These are phyloP conservation scores for Dendrobium chrysotoxum DNA, from an alignment of 106 monocot species.

Conservation along the genomic window DNA sequence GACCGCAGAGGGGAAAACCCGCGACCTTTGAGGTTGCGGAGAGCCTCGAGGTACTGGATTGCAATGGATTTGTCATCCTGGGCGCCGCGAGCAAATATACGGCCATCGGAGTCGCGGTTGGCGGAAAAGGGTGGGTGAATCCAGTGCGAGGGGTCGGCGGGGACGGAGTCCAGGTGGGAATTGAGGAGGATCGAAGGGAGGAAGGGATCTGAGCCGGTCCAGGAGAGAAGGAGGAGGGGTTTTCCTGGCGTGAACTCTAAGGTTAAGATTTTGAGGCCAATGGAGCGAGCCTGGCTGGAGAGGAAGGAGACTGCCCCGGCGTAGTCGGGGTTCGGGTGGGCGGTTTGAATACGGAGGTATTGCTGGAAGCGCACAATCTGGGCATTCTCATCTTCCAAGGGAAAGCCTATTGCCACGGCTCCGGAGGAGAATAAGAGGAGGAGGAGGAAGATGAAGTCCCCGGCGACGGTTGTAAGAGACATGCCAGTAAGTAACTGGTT, in stretches of 20 bases:
- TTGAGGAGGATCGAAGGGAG: constrained; percentile 91
- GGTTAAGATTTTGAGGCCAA: constrained; percentile 30
- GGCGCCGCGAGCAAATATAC: constrained; percentile 82
- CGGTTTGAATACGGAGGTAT: constrained; percentile 85
- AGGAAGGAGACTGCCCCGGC: constrained; percentile 65
- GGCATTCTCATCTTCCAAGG: constrained; percentile 14
- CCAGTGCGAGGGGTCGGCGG: constrained; percentile 62
- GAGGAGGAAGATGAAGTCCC: neutral
- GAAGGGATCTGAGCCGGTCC: constrained; percentile 52
- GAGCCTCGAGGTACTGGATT: constrained; percentile 79
- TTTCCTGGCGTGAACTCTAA: constrained; percentile 56
- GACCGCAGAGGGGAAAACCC: constrained; percentile 57
- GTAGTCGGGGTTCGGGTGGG: constrained; percentile 86
- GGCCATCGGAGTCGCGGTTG: constrained; percentile 47
- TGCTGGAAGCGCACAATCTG: constrained; percentile 53
- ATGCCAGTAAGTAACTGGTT: neutral
- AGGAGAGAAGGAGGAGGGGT: constrained; percentile 66
- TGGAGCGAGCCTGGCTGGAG: constrained; percentile 34
- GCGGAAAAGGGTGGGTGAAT: constrained; percentile 79
- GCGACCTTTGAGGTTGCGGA: constrained; percentile 41
- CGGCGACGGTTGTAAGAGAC: neutral
- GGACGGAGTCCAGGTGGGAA: constrained; percentile 87
- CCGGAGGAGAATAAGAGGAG: constrained; percentile 1
- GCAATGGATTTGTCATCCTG: constrained; percentile 96
- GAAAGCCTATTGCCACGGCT: neutral